These are phyloP conservation scores for Gossypium stocksii DNA, from an alignment of 345 rosid genomes.

Conservation along the genomic window DNA sequence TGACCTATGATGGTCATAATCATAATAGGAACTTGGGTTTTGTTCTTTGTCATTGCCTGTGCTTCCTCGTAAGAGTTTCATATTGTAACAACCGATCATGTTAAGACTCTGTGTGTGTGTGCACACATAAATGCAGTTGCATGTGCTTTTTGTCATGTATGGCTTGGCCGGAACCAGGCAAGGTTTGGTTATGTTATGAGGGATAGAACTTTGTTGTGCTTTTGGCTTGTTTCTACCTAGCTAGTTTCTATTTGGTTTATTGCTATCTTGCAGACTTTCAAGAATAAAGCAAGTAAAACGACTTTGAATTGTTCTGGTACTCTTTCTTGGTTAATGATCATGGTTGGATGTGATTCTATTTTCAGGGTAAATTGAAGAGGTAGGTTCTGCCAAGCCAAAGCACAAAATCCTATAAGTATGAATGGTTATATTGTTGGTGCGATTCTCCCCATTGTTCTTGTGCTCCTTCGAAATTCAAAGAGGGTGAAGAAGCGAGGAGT, in stretches of 20 bases:
- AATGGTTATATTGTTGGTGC: slow-evolving; percentile 67
- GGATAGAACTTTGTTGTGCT: not conserved
- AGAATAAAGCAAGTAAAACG: not conserved
- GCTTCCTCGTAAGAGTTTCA: not conserved
- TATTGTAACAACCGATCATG: not conserved
- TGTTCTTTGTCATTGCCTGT: not conserved
- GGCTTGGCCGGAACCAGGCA: not conserved
- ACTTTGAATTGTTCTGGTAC: not conserved
- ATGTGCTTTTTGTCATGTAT: not conserved
- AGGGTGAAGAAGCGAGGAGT: slow-evolving; percentile 70
- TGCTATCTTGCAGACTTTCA: not conserved
- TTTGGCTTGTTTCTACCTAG: not conserved
- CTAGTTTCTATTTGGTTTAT: not conserved
- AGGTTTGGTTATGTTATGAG: not conserved
- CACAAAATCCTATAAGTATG: slow-evolving; percentile 40
- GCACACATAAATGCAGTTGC: not conserved
- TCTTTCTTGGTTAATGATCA: slow-evolving; percentile 1
- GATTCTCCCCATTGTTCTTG: slow-evolving; percentile 63
- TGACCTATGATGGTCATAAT: not conserved
- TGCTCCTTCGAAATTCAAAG: slow-evolving; percentile 55
- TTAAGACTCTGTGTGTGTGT: not conserved
- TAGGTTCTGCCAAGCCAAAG: slow-evolving; percentile 7
- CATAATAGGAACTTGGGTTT: not conserved
- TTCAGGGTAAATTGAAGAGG: slow-evolving; percentile 19
- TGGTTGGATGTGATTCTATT: slow-evolving; percentile 9